Conservation (phyloP, 116 monocot species). For the Trichopus zeylanicus region DNA sequence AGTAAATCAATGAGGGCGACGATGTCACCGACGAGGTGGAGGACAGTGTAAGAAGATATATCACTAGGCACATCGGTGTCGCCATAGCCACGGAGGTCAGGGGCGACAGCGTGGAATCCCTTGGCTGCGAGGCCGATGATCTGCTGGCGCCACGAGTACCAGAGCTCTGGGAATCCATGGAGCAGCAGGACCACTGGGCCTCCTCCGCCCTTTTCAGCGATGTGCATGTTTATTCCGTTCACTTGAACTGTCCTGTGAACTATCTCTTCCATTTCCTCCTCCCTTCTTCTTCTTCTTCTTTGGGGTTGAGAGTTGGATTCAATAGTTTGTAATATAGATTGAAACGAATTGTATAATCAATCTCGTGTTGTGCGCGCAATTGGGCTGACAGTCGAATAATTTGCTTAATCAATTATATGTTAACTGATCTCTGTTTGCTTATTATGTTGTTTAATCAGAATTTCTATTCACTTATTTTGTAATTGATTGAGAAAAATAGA, state of each 20-base stretch:
- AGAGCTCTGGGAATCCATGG: slow-evolving; percentile 10
- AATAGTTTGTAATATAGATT: no score
- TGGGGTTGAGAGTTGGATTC: no score
- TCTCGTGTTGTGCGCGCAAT: no score
- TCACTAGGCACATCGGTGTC: neutral
- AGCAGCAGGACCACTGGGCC: slow-evolving; percentile 6
- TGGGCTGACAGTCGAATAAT: no score
- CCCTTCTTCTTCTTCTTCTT: no score
- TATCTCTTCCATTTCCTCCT: neutral
- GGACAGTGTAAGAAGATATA: neutral
- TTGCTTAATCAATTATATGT: no score
- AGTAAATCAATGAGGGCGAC: slow-evolving; percentile 1
- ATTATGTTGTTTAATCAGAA: no score
- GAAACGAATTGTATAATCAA: no score
- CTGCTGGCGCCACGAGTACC: slow-evolving; percentile 8
- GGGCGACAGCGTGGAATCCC: slow-evolving; percentile 6
- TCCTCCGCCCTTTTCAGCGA: neutral
- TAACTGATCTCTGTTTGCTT: no score
- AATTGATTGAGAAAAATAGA: no score
- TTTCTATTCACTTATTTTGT: no score
- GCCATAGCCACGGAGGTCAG: slow-evolving; percentile 9
- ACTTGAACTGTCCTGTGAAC: slow-evolving; percentile 1
- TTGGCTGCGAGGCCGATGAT: neutral
- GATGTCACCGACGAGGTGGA: slow-evolving; percentile 7
- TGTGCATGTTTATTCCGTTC: slow-evolving; percentile 7